Evolutionary conservation across 2,329 filamentous ascomycete species (phyloP).

Genomic region (Catunica adiposa): DNA sequence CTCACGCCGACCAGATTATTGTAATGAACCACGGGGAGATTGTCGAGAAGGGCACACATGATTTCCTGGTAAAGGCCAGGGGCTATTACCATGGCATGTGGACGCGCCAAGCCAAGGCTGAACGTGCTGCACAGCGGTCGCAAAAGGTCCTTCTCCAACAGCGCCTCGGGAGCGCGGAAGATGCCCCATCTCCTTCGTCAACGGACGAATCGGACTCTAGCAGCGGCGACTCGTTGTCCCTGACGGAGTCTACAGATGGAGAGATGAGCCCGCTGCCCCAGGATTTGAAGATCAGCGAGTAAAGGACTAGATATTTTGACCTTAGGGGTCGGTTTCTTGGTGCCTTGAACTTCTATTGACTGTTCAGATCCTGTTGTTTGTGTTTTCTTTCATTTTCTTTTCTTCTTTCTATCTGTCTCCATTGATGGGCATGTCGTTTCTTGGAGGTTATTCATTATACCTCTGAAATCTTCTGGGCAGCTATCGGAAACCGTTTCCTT

Average conservation of each 20-base stretch:
- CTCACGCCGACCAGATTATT: slow-evolving; percentile 69
- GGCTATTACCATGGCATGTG: slow-evolving; percentile 75
- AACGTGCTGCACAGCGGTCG: neutral
- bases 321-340: too few species aligned
- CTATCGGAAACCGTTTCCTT: neutral
- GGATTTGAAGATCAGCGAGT: too few species aligned
- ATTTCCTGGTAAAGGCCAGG: slow-evolving; percentile 51
- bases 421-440: too few species aligned
- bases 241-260: too few species aligned
- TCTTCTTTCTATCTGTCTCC: too few species aligned
- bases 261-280: too few species aligned
- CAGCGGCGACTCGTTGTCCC: neutral
- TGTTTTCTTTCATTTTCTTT: too few species aligned
- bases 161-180: neutral
- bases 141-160: neutral
- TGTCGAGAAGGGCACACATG: slow-evolving; percentile 62
- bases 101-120: slow-evolving; percentile 67
- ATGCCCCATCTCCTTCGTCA: neutral
- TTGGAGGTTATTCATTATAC: too few species aligned
- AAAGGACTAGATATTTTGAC: too few species aligned
- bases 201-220: neutral
- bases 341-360: too few species aligned
- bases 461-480: too few species aligned
- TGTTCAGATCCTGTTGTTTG: too few species aligned
- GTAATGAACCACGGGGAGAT: slow-evolving; percentile 65